A percentile compares a stretch with the other conserved stretches of the same genome.
Conservation (phyloP, 1,139 yeast species). For the Candida sp. region DNA sequence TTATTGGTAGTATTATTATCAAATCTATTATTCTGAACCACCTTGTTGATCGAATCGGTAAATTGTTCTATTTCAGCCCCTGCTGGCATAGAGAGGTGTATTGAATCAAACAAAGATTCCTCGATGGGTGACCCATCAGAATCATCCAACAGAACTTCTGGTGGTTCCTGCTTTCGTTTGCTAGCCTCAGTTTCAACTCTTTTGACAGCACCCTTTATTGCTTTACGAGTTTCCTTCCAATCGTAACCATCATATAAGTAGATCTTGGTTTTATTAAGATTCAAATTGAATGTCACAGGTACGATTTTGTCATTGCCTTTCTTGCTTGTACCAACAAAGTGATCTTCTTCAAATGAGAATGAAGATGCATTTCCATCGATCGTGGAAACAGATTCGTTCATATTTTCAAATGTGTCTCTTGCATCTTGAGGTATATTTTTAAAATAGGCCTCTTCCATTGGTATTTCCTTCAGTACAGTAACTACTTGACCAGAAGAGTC, state of each 20-base stretch:
- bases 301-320: constrained; percentile 11
- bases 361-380: constrained; percentile 2
- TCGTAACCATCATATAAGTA: constrained; percentile 89
- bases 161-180: constrained; percentile 6
- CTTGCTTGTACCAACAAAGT: constrained; percentile 28
- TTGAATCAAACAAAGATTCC: constrained; percentile 70
- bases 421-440: constrained; percentile 3
- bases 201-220: constrained; percentile 61
- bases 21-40: constrained; percentile 25
- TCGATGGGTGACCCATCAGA: constrained; percentile 37
- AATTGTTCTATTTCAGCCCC: constrained; percentile 45
- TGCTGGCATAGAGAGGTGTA: constrained; percentile 62
- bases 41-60: constrained; percentile 51
- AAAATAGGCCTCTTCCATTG: constrained; percentile 11
- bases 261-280: constrained; percentile 40
- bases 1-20: constrained; percentile 6
- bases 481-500: constrained; percentile 4
- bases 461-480: constrained; percentile 3
- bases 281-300: constrained; percentile 30
- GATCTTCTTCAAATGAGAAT: constrained; percentile 38
- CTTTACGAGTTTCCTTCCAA: constrained; percentile 75
- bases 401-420: background rate
- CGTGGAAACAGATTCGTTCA: background rate
- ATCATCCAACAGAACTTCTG: constrained; percentile 14
- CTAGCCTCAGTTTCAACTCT: constrained; percentile 46